Evolutionary conservation across 345 rosid genomes (phyloP).

Genomic region (Melaleuca alternifolia): DNA sequence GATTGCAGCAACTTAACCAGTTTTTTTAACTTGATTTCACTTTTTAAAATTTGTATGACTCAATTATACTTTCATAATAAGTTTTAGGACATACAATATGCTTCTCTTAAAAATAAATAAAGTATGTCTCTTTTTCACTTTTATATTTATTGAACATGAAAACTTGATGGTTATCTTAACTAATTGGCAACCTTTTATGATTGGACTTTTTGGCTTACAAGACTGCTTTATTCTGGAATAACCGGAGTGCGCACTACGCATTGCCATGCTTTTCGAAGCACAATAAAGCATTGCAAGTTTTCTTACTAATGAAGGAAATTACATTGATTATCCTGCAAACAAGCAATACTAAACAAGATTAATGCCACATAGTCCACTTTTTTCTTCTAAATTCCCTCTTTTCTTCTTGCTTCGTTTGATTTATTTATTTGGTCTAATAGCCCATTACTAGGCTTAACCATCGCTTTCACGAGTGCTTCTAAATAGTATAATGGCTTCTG

Average conservation of each 20-base stretch:
- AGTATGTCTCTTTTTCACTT: not conserved
- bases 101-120: not conserved
- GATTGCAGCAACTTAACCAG: no score
- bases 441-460: not conserved
- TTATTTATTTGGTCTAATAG: not conserved
- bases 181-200: not conserved
- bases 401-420: not conserved
- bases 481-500: not conserved
- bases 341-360: not conserved
- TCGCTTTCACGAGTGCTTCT: not conserved
- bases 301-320: not conserved
- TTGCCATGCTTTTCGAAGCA: slow-evolving; percentile 14
- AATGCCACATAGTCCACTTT: not conserved
- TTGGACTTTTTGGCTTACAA: not conserved
- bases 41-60: no score
- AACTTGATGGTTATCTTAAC: not conserved
- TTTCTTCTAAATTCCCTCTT: not conserved
- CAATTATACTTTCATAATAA: no score
- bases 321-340: not conserved
- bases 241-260: slow-evolving; percentile 47
- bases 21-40: no score
- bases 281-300: not conserved
- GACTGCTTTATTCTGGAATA: slow-evolving; percentile 17
- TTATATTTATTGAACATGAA: not conserved
- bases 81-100: no score